Evolutionary conservation across 306 rosid species (phyloP), one percentile per base, ranked within the genome.

Genomic region (Quercus glauca): DNA sequence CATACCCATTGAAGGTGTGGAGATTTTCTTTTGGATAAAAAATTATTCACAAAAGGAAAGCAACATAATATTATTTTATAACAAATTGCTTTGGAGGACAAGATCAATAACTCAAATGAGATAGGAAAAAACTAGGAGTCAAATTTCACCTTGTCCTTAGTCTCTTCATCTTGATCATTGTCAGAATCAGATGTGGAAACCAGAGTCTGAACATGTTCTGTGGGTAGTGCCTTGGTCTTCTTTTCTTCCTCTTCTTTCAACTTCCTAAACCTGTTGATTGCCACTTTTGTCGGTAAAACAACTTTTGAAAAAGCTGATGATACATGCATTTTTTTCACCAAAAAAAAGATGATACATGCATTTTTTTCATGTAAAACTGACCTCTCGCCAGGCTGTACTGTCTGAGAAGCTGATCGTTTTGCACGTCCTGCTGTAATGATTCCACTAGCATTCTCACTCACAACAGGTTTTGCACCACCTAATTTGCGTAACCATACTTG

Each of bases 371-470:
- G 80, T 52, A 57, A 76, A 55, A 84, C 92, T 81, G 72, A 96
- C 99, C 94, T 91, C 64, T 92, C 97, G 78, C 98, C 97, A 20
- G 81, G 53, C 71, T 43, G 87, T 49, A 35, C 92, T 77, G 92
- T 79, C 82, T 87, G 91, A 73, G 89, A 89, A 80, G 85, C 86
- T 20, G 90, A 85, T 88, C 97, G 87, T 85, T 89, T 96, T 81
- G 99, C 99, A 71, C 90, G 98, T 37, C 99, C 99, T 76, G 98
- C 99, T 29, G 99, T 90, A 78, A 96, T 96, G 83, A 96, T 96
- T 82, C 94, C 98, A 83, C 90, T 71, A 35, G 92, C 97, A 87
- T 90, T 88, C 78, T 93, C 97, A 78, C 53, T 80, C 43, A 93
- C 89, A 76, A 43, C 90, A 75, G 97, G 99, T 79, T 90, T 93